Conservation (phyloP, 2,329 filamentous ascomycete species). For the Cordyceps fumosorosea region DNA sequence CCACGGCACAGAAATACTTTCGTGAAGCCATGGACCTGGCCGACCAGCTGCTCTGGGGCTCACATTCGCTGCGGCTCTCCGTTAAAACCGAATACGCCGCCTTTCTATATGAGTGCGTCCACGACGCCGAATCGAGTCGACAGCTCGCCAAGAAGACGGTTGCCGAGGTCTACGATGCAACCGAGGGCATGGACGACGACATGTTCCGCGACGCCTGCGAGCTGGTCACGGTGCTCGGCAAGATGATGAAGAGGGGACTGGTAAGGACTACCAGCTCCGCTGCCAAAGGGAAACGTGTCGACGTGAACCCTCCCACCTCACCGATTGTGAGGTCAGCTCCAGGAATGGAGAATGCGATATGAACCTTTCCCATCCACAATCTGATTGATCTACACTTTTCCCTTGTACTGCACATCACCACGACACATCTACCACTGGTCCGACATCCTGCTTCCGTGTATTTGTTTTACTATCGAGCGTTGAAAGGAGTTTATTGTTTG, state of each 20-base stretch:
- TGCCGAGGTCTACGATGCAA: constrained; percentile 82
- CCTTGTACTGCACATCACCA: background rate
- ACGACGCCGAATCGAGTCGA: constrained; percentile 71
- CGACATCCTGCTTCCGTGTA: background rate
- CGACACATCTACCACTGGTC: background rate
- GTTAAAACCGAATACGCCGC: constrained; percentile 89
- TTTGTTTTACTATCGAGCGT: background rate
- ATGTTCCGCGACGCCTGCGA: constrained; percentile 91
- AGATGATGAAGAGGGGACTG: constrained; percentile 76
- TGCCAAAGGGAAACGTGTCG: constrained; percentile 5
- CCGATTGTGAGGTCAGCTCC: background rate
- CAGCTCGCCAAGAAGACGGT: constrained; percentile 76
- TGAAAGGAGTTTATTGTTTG: constrained; percentile 3
- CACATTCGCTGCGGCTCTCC: constrained; percentile 81
- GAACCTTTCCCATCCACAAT: background rate
- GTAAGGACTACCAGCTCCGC: constrained; percentile 19
- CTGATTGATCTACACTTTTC: background rate
- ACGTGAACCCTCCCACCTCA: constrained; percentile 24
- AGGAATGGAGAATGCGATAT: constrained; percentile 7
- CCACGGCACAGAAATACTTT: constrained; percentile 76
- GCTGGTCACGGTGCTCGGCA: constrained; percentile 76
- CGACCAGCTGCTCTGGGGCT: constrained; percentile 71
- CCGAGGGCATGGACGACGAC: constrained; percentile 89
- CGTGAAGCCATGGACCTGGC: constrained; percentile 68
- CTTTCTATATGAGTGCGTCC: constrained; percentile 88